Evolutionary conservation across 2,329 filamentous ascomycete species (phyloP).

Genomic region (Rutstroemia sydowiana): DNA sequence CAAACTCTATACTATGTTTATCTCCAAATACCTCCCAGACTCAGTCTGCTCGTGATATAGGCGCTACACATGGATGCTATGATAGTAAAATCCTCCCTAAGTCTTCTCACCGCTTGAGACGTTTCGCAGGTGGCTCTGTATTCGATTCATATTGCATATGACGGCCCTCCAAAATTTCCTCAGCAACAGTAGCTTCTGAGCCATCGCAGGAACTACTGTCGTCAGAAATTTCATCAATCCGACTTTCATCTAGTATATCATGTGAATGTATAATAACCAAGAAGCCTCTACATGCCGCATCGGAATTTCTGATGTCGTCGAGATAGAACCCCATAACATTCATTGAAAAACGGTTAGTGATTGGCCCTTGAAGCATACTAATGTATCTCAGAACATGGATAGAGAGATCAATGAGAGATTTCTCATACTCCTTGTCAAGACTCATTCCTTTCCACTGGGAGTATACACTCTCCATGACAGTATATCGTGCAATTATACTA

Average conservation of each 20-base stretch:
- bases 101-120: neutral
- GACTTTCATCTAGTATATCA: neutral
- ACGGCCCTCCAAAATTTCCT: neutral
- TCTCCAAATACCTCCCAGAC: no score
- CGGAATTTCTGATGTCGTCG: neutral
- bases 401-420: constrained; percentile 8
- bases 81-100: neutral
- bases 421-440: constrained; percentile 2
- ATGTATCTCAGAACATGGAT: constrained; percentile 7
- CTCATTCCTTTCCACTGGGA: constrained; percentile 12
- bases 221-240: neutral
- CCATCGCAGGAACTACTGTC: neutral
- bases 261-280: neutral
- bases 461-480: constrained; percentile 16
- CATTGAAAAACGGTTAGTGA: no score
- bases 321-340: neutral
- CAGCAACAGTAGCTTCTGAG: neutral
- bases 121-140: neutral
- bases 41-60: no score
- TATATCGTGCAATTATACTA: constrained; percentile 13
- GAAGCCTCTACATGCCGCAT: neutral
- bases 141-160: neutral
- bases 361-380: neutral
- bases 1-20: no score
- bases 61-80: no score